These are phyloP conservation scores for Scopulariopsis brevicaulis DNA, from an alignment of 2,329 filamentous ascomycete species.

Conservation along the genomic window DNA sequence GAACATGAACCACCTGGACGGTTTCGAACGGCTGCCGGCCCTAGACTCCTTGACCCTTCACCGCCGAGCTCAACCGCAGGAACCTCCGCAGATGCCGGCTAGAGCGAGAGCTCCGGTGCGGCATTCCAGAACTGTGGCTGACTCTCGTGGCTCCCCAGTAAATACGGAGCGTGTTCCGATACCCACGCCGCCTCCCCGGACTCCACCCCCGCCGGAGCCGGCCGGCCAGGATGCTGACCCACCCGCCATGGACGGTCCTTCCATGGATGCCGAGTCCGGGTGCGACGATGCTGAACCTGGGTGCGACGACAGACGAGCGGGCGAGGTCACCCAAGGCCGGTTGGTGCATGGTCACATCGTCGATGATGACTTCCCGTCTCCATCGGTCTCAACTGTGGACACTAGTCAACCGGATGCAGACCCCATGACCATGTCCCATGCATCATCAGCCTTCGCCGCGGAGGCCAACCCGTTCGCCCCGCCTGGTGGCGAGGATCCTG, in stretches of 20 bases:
- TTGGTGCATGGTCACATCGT: slow-evolving; percentile 92
- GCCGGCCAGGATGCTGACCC: slow-evolving; percentile 5
- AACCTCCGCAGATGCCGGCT: not conserved
- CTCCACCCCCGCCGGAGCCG: slow-evolving; percentile 4
- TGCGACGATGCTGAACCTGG: slow-evolving; percentile 42
- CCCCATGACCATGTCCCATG: slow-evolving; percentile 67
- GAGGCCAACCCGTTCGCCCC: slow-evolving; percentile 60
- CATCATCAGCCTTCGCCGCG: slow-evolving; percentile 70
- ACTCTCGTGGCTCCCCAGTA: slow-evolving; percentile 31
- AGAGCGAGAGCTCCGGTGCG: slow-evolving; percentile 4
- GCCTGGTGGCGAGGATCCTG: slow-evolving; percentile 64
- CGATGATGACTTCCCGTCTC: slow-evolving; percentile 82
- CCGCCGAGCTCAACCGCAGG: not conserved
- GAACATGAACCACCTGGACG: slow-evolving; percentile 59
- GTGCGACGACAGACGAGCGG: slow-evolving; percentile 70
- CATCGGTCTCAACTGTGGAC: slow-evolving; percentile 57
- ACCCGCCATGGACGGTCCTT: not conserved
- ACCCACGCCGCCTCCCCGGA: slow-evolving; percentile 6
- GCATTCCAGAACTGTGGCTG: slow-evolving; percentile 22
- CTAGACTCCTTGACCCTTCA: slow-evolving; percentile 18
- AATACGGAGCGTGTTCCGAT: slow-evolving; percentile 16
- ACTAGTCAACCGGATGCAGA: slow-evolving; percentile 61
- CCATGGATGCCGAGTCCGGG: slow-evolving; percentile 26
- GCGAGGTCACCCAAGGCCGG: slow-evolving; percentile 84
- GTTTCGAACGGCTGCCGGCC: slow-evolving; percentile 34